These are phyloP conservation scores for Pestalotiopsis sp. DNA, from an alignment of 2,329 filamentous ascomycete genomes.

Conservation along the genomic window DNA sequence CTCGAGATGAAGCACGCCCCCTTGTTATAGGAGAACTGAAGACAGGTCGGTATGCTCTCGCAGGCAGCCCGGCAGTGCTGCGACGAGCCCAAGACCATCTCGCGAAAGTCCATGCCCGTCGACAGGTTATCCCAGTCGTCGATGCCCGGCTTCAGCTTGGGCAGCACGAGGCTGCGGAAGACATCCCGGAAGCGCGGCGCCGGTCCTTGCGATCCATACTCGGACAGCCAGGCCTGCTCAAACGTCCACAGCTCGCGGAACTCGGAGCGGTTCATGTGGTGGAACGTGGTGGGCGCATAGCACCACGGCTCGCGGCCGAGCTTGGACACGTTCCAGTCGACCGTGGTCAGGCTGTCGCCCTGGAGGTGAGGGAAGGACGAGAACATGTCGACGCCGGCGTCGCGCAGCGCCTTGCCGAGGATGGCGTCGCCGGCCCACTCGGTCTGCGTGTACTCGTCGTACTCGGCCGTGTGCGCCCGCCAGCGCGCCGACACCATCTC, in stretches of 20 bases:
- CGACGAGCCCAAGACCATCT: conserved; percentile 20
- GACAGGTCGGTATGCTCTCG: conserved; percentile 20
- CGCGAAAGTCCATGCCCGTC: conserved; percentile 22
- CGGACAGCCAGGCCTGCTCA: conserved; percentile 37
- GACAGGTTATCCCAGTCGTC: conserved; percentile 34
- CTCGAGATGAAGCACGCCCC: conserved; percentile 23
- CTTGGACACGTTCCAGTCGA: conserved; percentile 43
- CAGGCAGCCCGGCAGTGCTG: conserved; percentile 20
- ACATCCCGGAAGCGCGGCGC: conserved; percentile 32
- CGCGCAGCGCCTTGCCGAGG: conserved; percentile 47
- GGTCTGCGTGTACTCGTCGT: conserved; percentile 45
- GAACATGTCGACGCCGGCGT: conserved; percentile 45
- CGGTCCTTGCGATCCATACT: conserved; percentile 17
- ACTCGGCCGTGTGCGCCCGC: conserved; percentile 38
- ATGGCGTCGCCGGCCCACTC: conserved; percentile 55
- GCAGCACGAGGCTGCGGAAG: conserved; percentile 28
- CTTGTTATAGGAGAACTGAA: conserved; percentile 23
- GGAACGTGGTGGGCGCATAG: conserved; percentile 50
- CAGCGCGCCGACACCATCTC: conserved; percentile 45
- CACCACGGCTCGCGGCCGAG: conserved; percentile 48
- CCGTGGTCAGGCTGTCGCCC: conserved; percentile 39
- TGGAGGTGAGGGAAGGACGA: conserved; percentile 50
- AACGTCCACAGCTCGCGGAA: conserved; percentile 46
- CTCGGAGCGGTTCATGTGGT: conserved; percentile 46
- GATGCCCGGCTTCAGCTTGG: conserved; percentile 23